phyloP scores from a whole-genome alignment of 176 grass and related monocot genomes.

The Tuctoria greenei region DNA sequence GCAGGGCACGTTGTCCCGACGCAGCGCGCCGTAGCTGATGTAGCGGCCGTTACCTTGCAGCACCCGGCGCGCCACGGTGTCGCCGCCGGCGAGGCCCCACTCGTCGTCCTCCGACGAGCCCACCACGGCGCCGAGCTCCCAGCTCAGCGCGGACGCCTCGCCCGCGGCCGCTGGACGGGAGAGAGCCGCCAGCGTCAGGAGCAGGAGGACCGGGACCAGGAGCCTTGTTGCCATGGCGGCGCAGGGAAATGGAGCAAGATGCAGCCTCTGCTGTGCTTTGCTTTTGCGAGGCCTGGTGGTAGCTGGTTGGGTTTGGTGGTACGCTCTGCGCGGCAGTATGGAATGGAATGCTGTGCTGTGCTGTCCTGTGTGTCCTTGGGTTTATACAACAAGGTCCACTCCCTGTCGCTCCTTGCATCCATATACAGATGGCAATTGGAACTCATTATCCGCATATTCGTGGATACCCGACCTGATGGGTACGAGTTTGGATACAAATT shows the following conservation, averaged over 20 bases:
- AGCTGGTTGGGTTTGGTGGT: conserved; percentile 27
- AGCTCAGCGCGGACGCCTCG: conserved; percentile 10
- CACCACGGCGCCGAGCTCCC: conserved; percentile 38
- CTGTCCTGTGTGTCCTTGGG: not conserved
- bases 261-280: too few relatives aligned
- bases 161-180: not conserved
- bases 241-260: not conserved
- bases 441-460: too few relatives aligned
- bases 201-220: not conserved
- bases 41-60: conserved; percentile 24
- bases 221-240: conserved; percentile 21
- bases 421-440: too few relatives aligned
- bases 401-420: too few relatives aligned
- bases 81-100: conserved; percentile 23
- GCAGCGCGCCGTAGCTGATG: conserved; percentile 76
- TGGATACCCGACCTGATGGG: too few relatives aligned
- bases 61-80: conserved; percentile 25
- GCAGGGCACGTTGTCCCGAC: conserved; percentile 55
- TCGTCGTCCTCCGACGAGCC: conserved; percentile 32
- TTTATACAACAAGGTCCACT: conserved; percentile 8
- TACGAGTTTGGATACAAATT: too few relatives aligned
- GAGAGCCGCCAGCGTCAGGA: not conserved
- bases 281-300: too few relatives aligned
- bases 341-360: not conserved
- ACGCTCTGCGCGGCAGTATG: conserved; percentile 3